phyloP scores from a whole-genome alignment of 2,329 filamentous ascomycete genomes.

The Proliferodiscus dingleyae region DNA sequence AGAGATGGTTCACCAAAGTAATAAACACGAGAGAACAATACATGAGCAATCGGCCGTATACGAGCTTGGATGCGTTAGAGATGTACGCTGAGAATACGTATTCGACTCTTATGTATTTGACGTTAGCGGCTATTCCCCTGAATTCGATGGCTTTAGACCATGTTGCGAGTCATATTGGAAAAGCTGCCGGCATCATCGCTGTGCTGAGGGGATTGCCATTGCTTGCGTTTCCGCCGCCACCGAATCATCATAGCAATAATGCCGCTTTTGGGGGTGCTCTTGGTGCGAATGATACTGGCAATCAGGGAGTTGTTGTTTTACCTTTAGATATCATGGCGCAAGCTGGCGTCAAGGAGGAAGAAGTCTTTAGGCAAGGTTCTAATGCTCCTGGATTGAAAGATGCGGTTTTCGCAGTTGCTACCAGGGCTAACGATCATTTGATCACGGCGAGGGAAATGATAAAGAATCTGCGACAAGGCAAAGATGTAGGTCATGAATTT shows the following conservation, averaged over 20 bases:
- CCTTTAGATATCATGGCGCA: conserved; percentile 89
- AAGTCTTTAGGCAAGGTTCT: conserved; percentile 76
- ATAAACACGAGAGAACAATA: conserved; percentile 78
- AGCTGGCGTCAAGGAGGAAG: conserved; percentile 75
- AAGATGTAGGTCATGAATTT: conserved; percentile 77
- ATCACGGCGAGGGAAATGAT: conserved; percentile 93
- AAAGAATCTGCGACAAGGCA: conserved; percentile 67
- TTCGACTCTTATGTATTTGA: conserved; percentile 85
- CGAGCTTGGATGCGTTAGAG: conserved; percentile 68
- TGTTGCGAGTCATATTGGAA: conserved; percentile 90
- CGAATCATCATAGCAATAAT: conserved; percentile 50
- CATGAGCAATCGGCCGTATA: conserved; percentile 77
- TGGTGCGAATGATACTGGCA: conserved; percentile 32
- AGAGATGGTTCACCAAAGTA: conserved; percentile 71
- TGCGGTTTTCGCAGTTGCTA: conserved; percentile 87
- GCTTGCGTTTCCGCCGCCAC: conserved; percentile 70
- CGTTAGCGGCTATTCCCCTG: conserved; percentile 72
- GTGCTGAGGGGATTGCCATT: conserved; percentile 83
- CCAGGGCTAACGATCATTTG: conserved; percentile 89
- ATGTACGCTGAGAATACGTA: conserved; percentile 94
- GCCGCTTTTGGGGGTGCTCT: conserved; percentile 36
- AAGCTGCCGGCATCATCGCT: conserved; percentile 82
- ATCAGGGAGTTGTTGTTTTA: conserved; percentile 66
- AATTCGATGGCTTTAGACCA: conserved; percentile 84
- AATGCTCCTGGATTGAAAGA: conserved; percentile 78